Percentiles rank a stretch among this genome's conserved stretches.
These are phyloP conservation scores for Capsicum baccatum DNA, from an alignment of 257 asterid genomes.

Conservation along the genomic window DNA sequence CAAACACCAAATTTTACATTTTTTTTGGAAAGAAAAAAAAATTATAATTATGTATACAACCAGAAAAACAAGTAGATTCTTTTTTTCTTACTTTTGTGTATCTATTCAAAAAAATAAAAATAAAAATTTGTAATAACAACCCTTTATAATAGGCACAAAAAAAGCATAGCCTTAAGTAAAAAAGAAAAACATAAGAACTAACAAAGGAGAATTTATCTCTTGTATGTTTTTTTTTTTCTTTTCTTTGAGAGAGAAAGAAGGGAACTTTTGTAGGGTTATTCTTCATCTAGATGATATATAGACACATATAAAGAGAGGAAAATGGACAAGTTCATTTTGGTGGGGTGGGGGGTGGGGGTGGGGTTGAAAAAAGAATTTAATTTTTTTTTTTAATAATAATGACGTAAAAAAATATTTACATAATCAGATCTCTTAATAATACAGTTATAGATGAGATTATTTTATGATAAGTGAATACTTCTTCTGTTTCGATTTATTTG, in stretches of 20 bases:
- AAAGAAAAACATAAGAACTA: neutral
- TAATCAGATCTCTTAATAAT: neutral
- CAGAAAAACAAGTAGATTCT: neutral
- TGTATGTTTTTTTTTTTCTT: neutral
- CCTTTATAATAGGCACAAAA: neutral
- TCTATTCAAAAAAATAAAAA: neutral
- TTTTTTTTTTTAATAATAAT: neutral
- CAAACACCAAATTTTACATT: neutral
- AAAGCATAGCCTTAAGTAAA: constrained; percentile 6
- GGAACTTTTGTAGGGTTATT: constrained; percentile 50
- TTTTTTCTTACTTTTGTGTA: neutral
- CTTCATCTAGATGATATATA: neutral
- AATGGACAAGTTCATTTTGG: constrained; percentile 19
- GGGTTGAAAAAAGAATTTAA: neutral
- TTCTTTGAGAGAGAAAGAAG: constrained; percentile 41
- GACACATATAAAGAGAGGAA: constrained; percentile 31
- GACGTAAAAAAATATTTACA: neutral
- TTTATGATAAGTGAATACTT: neutral
- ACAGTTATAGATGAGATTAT: neutral
- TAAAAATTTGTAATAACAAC: neutral
- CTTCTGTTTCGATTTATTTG: neutral
- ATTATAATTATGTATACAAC: neutral
- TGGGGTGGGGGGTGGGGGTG: neutral
- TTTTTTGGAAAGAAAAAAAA: neutral
- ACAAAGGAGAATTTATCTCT: neutral